Evolutionary conservation across 495 filamentous ascomycete species (phyloP).

Genomic region (Pyrenula aspistea): DNA sequence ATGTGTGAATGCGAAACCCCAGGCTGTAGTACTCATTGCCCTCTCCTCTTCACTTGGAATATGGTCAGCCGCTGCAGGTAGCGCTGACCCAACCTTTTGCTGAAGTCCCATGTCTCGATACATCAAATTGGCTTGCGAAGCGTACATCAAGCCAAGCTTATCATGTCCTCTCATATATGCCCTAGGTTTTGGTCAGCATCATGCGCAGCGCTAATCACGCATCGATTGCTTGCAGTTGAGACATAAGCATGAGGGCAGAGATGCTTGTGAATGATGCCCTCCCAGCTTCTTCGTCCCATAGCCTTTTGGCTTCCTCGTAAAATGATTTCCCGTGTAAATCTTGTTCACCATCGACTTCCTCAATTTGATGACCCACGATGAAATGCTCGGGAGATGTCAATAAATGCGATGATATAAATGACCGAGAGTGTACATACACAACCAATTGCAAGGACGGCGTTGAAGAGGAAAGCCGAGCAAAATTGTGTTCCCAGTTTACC

Average conservation of each 20-base stretch:
- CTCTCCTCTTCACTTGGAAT: neutral
- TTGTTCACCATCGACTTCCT: slow-evolving; percentile 13
- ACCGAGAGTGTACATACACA: slow-evolving; percentile 17
- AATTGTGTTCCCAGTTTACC: slow-evolving; percentile 15
- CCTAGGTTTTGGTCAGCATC: neutral
- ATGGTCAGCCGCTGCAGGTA: neutral
- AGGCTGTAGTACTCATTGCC: neutral
- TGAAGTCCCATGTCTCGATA: neutral
- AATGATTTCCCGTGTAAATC: slow-evolving; percentile 21
- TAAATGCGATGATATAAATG: neutral
- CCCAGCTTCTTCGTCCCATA: slow-evolving; percentile 19
- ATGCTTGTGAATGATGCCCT: neutral
- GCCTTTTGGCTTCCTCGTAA: slow-evolving; percentile 20
- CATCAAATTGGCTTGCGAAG: neutral
- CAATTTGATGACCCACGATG: slow-evolving; percentile 39
- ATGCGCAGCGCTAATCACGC: no score
- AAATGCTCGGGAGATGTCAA: slow-evolving; percentile 15
- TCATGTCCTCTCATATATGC: neutral
- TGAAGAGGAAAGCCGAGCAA: slow-evolving; percentile 26
- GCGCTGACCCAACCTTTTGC: neutral
- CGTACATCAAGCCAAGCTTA: neutral
- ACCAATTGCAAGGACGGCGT: slow-evolving; percentile 27
- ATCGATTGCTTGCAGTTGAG: neutral
- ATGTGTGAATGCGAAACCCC: neutral
- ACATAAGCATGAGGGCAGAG: neutral